Evolutionary conservation across 306 rosid genomes (phyloP), one percentile per base, ranked within the genome.

Genomic region (Prunus kanzakura): DNA sequence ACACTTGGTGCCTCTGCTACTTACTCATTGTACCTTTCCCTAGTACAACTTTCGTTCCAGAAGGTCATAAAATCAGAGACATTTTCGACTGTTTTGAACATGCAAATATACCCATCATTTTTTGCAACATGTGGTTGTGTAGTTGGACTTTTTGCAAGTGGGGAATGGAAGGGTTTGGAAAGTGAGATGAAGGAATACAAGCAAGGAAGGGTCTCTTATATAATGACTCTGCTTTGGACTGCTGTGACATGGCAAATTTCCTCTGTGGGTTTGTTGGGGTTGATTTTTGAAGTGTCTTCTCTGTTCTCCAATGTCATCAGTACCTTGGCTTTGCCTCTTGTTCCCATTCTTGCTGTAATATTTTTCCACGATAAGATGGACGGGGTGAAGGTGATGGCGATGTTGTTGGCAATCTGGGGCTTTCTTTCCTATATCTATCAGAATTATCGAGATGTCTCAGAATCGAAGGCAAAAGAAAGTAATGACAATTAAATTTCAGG

Each of bases 201-300:
- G 35, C 62, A 81, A 58, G 92, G 90, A 32, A 83, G 29, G 20
- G 79, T 86, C 12, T 90, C 90, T n/a, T 88, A 90, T 54, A 8
- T 81, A 60, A 88, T 90, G 92, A 86, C 88, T 63, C 79, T 90
- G 70, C 6, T 84, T 71, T 88, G 92, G 91, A 84, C 60, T 23
- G 88, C 89, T n/a, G 84, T 88, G 83, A 71, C 87, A 35, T 90
- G 92, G 90, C 88, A 88, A 64, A 68, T 90, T 52, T 83, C 80
- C 3, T 75, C 86, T 1, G 61, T 90, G 45, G 96, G 91, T 14
- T 55, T 84, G 86, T 7, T 86, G 72, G 92, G 96, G 27, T 79
- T 90, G 81, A 78, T 90, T 76, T 78, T 81, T 64, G 90, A 88
- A 70, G 96, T 78, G 3, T 90, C 96, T 67, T 90, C 96, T 47